Conservation (phyloP, 352 stramenopile genomes). For the Phytophthora macrochlamydospora region DNA sequence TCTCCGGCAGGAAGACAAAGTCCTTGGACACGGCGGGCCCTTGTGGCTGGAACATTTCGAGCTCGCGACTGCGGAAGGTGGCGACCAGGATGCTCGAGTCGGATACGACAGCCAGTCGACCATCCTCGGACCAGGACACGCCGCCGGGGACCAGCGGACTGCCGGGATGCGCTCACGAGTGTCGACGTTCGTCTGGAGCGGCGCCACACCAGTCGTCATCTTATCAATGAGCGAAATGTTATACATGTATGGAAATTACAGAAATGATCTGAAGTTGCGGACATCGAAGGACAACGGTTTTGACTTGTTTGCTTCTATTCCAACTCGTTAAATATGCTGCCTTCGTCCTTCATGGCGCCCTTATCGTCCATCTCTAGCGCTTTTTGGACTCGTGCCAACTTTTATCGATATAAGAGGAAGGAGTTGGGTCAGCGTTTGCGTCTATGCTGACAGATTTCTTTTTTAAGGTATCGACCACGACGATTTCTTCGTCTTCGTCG, state of each 20-base stretch:
- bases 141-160: constrained; percentile 72
- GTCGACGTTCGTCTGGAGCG: constrained; percentile 34
- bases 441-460: neutral
- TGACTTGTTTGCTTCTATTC: constrained; percentile 5
- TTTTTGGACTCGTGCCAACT: neutral
- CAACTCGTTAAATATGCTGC: constrained; percentile 34
- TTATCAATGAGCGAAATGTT: constrained; percentile 9
- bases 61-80: constrained; percentile 77
- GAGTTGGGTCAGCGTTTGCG: neutral
- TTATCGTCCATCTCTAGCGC: neutral
- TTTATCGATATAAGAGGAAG: neutral
- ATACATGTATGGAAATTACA: constrained; percentile 3
- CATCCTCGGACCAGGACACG: constrained; percentile 76
- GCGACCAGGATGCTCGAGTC: constrained; percentile 80
- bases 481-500: constrained; percentile 29
- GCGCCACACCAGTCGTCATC: constrained; percentile 25
- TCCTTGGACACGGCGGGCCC: constrained; percentile 80
- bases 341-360: neutral
- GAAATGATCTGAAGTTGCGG: too few species aligned
- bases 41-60: constrained; percentile 84
- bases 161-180: constrained; percentile 77
- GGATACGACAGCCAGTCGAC: constrained; percentile 71
- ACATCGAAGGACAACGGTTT: neutral
- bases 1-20: constrained; percentile 75
- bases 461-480: constrained; percentile 38